Percentiles rank a stretch among this genome's conserved stretches.
Conservation (phyloP, 176 grass and related monocot species). For the Eleusine indica region DNA sequence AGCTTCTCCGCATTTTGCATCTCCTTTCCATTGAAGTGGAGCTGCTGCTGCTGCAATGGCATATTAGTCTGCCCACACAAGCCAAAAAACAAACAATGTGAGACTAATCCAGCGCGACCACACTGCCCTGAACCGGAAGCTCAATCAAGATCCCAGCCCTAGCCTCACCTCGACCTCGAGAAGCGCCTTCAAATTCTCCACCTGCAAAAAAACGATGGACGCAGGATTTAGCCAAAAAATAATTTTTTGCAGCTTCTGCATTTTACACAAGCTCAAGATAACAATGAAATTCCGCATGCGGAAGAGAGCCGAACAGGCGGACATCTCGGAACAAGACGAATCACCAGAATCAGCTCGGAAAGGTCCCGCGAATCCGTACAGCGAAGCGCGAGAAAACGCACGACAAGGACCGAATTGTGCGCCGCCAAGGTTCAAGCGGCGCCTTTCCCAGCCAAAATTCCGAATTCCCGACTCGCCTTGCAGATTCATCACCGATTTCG, state of each 20-base stretch:
- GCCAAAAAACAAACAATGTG: conserved; percentile 42
- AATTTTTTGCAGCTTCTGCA: background rate
- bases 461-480: background rate
- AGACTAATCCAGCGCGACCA: conserved; percentile 27
- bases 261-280: background rate
- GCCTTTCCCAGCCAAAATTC: background rate
- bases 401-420: background rate
- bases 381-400: background rate
- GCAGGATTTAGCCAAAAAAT: conserved; percentile 8
- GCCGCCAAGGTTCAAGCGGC: background rate
- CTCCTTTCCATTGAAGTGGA: conserved; percentile 93
- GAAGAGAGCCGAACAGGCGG: background rate
- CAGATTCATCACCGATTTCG: background rate
- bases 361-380: conserved; percentile 25
- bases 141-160: background rate
- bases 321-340: background rate
- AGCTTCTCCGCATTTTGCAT: conserved; percentile 75
- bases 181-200: conserved; percentile 96
- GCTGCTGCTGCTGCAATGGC: conserved; percentile 62
- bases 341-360: background rate
- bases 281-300: background rate
- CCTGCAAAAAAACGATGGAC: conserved; percentile 42
- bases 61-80: conserved; percentile 62
- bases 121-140: background rate
- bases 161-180: conserved; percentile 90